Base-by-base conservation (phyloP, 441 rosid species). In the Pelargonium myrrhifolium region DNA sequence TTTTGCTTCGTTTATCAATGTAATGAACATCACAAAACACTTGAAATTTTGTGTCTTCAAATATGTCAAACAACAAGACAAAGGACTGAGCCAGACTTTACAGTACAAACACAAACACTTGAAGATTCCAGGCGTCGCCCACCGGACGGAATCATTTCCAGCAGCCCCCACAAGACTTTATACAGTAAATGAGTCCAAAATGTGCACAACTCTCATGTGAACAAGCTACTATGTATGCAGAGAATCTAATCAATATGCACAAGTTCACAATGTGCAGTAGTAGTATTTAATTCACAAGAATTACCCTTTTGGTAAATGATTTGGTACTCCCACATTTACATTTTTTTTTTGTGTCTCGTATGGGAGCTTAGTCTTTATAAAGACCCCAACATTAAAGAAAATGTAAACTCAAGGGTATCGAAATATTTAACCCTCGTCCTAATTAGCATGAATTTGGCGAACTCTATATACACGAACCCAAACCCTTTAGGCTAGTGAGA, bases 41-140 rank as follows among this genome's bases (percentile, higher is more conserved):
- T 17, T 17, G 17, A 49, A 8, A 35, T 21, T 51, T 22, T 21
- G 0, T 42, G 22, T 6, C 24, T 14, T n/a, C 43, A 7, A 59
- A 61, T n/a, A 68, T 35, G 55, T 31, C 51, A 42, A 45, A 60
- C n/a, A 28, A 45, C 28, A 61, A 47, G 55, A 47, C 55, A 47
- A 47, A 47, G 55, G 17, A 12, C 14, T 43, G 49, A 43, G 14
- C 49, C 11, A 43, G 4, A 31, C 35, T 31, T 31, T 43, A 43
- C 49, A 10, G 10, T 43, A 43, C 14, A 14, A 43, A 43, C 49
- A 10, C 14, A 43, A 14, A 43, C 49, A 43, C 49, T 43, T 14
- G 14, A 43, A 43, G 11, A 43, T 47, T 14, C 15, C n/a, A 47
- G 55, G 2, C 47, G 10, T 42, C 47, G 10, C 47, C 47, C n/a